Conservation (phyloP, 345 rosid species). For the Noccaea caerulescens region DNA sequence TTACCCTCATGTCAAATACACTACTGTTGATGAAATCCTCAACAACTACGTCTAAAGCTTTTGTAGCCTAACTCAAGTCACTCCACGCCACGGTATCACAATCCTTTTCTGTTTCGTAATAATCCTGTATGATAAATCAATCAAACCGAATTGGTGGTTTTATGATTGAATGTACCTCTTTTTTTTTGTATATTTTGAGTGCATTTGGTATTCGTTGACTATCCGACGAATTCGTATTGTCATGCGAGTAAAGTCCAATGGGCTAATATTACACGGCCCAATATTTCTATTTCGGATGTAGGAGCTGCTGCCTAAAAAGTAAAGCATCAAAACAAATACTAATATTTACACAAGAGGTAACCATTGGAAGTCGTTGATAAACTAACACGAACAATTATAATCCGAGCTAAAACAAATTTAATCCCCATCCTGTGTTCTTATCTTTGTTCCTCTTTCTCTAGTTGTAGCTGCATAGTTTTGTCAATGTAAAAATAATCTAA, state of each 20-base stretch:
- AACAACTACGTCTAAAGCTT: slow-evolving; percentile 45
- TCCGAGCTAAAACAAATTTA: slow-evolving; percentile 20
- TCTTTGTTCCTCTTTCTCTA: slow-evolving; percentile 1
- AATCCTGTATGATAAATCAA: background rate
- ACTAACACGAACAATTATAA: background rate
- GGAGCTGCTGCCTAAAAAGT: too few species aligned
- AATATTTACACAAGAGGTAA: slow-evolving; percentile 3
- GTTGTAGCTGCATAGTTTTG: slow-evolving; percentile 27
- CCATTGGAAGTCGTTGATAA: background rate
- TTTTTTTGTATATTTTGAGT: background rate
- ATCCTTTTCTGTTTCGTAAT: background rate
- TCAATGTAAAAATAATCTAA: slow-evolving; percentile 22
- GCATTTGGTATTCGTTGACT: too few species aligned
- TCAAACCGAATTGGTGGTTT: background rate
- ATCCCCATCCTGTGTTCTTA: background rate
- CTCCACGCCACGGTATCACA: background rate
- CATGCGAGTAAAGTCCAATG: background rate
- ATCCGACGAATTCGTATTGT: background rate
- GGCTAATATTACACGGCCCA: background rate
- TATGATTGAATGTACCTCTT: background rate
- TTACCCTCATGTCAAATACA: slow-evolving; percentile 54
- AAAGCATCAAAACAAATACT: background rate
- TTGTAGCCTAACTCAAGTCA: background rate
- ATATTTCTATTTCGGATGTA: too few species aligned
- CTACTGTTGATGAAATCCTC: slow-evolving; percentile 56